Percentiles rank a stretch among this genome's conserved stretches.
Conservation (phyloP, 2,329 filamentous ascomycete species). For the Apiospora malaysiana region DNA sequence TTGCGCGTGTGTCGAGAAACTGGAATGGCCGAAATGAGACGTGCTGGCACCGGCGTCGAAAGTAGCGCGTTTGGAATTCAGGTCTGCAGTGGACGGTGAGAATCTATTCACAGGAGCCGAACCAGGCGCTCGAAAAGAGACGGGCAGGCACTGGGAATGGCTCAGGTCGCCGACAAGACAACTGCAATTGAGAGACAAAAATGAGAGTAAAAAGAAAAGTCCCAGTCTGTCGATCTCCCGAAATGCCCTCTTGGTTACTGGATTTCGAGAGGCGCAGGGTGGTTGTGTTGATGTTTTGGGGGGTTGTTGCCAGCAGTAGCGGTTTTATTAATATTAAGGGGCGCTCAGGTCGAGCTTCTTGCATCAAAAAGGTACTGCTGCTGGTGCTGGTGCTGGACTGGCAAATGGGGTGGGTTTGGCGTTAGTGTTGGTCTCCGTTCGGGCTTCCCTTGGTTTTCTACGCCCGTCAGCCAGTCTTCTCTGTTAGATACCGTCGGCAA, state of each 20-base stretch:
- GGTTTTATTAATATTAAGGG: constrained; percentile 19
- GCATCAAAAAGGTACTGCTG: not conserved
- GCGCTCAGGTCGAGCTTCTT: not conserved
- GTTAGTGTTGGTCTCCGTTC: not conserved
- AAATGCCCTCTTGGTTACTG: not conserved
- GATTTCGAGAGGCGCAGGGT: constrained; percentile 7
- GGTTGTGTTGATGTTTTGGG: constrained; percentile 6
- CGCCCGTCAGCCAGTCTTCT: not conserved
- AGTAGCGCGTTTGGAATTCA: constrained; percentile 14
- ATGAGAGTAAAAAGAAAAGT: not conserved
- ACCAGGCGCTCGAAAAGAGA: not conserved
- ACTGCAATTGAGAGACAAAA: not conserved
- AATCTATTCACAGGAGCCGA: not conserved
- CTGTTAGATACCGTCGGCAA: constrained; percentile 9
- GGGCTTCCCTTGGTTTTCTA: constrained; percentile 8
- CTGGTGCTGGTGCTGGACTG: constrained; percentile 13
- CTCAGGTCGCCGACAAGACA: not conserved
- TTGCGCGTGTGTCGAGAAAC: constrained; percentile 16
- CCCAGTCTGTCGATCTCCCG: constrained; percentile 1
- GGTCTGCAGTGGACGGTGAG: not conserved
- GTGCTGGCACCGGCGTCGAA: constrained; percentile 15
- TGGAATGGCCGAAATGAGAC: constrained; percentile 14
- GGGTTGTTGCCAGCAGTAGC: not conserved
- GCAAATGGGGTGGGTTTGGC: not conserved
- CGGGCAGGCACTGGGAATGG: not conserved